Evolutionary conservation across 495 filamentous ascomycete species (phyloP), one percentile per base, ranked within the genome.

Genomic region (Endocarpon pusillum): DNA sequence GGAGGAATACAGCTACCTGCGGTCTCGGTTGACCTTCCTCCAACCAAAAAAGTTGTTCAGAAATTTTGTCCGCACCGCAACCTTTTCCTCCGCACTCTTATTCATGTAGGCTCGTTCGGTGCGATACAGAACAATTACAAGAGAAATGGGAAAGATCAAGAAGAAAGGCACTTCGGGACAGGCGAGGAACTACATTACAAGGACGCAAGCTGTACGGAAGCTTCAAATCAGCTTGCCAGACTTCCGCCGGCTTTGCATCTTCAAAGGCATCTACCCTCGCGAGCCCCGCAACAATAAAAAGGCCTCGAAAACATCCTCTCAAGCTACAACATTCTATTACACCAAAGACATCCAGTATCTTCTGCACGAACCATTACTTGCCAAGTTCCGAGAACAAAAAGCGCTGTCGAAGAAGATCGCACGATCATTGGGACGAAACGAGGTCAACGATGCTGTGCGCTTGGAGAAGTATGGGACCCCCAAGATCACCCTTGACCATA

Each of bases 261-360:
- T 92, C 73, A 96, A 96, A 61, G 89, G 89, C 45, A 96, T 97
- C 41, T 96, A 94, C 56, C 89, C 89, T 38, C 75, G 89, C 51
- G 91, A 97, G 62, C 89, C 89, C 23, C 69, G 89, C 36, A 92
- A 75, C 54, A 92, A 84, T 69, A 94, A 89, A 64, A 94, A 93
- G 67, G 89, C 76, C 27, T 81, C 81, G 46, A 94, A 92, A 57
- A 79, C 80, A 34, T 71, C 81, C 28, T 94, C 81, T 2, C 71
- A 78, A 24, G 79, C 75, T 28, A 96, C 89, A 11, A 96, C 91
- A 38, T 97, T 94, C 62, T 97, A 97, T 69, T 97, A 97, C 63
- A 81, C 86, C 46, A 92, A 89, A 64, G 89, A 97, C 51, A 93
- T 97, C 47, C 85, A 94, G 57, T 97, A 93, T 44, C 74, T 97